These are phyloP conservation scores for Saccharum spontaneum DNA, from an alignment of 176 grass and related monocot species.

Conservation along the genomic window DNA sequence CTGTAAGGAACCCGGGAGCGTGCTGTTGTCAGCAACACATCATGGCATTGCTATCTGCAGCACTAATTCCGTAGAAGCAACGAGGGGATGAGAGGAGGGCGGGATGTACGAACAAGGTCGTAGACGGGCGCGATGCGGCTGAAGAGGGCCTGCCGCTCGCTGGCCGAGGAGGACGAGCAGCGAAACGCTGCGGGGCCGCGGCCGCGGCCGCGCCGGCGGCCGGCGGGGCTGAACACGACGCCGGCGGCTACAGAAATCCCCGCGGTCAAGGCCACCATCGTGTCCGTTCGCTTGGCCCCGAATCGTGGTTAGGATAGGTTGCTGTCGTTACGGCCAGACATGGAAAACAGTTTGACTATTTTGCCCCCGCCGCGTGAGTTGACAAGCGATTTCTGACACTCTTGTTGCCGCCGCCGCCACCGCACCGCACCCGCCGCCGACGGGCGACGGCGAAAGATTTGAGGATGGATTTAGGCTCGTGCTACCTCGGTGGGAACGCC, in stretches of 20 bases:
- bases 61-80: neutral
- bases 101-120: slow-evolving; percentile 57
- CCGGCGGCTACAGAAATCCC: slow-evolving; percentile 17
- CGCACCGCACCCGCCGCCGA: neutral
- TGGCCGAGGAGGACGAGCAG: slow-evolving; percentile 32
- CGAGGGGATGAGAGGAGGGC: neutral
- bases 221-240: neutral
- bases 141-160: slow-evolving; percentile 73
- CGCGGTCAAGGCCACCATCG: slow-evolving; percentile 17
- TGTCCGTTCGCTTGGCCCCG: slow-evolving; percentile 12
- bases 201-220: neutral
- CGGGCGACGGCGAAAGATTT: neutral
- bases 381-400: neutral
- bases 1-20: slow-evolving; percentile 40
- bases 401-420: slow-evolving; percentile 10
- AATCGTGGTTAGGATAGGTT: slow-evolving; percentile 31
- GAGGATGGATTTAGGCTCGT: slow-evolving; percentile 74
- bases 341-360: slow-evolving; percentile 29
- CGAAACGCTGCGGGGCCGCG: neutral
- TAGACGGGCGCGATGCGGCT: slow-evolving; percentile 84
- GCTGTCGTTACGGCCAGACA: neutral
- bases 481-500: slow-evolving; percentile 75
- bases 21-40: slow-evolving; percentile 1
- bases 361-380: slow-evolving; percentile 29
- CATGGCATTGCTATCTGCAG: neutral